phyloP scores from a whole-genome alignment of 257 asterid genomes.

The Solanum ahanhuiri region DNA sequence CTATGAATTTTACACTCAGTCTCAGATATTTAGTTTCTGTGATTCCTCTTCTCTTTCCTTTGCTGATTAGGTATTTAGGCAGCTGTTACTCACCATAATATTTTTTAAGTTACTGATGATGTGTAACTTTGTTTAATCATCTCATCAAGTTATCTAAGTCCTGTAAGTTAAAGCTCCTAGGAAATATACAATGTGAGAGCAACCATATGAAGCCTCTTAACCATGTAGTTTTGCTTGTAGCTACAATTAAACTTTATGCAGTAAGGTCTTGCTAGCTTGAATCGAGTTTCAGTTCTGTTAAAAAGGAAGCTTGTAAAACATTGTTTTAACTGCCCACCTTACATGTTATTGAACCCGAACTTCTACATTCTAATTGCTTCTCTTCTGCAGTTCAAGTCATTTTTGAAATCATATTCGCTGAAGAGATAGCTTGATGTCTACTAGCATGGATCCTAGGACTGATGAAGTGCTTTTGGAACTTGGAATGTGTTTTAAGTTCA shows the following conservation, averaged over 20 bases:
- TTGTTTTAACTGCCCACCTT: neutral
- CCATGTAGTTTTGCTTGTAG: neutral
- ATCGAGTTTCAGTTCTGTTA: neutral
- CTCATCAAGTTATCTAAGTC: neutral
- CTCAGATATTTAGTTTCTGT: neutral
- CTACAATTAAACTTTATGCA: neutral
- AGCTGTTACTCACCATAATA: neutral
- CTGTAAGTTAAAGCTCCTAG: neutral
- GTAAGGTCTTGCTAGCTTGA: neutral
- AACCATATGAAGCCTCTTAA: neutral
- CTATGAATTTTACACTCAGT: neutral
- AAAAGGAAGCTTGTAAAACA: neutral
- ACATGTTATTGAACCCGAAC: neutral
- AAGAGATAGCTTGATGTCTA: constrained; percentile 37
- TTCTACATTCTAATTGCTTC: neutral
- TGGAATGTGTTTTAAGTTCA: neutral
- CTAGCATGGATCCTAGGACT: neutral
- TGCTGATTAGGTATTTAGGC: neutral
- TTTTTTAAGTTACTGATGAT: neutral
- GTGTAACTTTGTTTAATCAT: neutral
- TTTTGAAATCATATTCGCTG: constrained; percentile 55
- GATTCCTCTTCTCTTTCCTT: neutral
- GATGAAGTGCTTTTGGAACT: neutral
- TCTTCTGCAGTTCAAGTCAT: constrained; percentile 42
- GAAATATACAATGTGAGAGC: neutral